These are phyloP conservation scores for Polytrichum commune DNA, from an alignment of 225 moss, liverwort and hornwort species.

Conservation along the genomic window DNA sequence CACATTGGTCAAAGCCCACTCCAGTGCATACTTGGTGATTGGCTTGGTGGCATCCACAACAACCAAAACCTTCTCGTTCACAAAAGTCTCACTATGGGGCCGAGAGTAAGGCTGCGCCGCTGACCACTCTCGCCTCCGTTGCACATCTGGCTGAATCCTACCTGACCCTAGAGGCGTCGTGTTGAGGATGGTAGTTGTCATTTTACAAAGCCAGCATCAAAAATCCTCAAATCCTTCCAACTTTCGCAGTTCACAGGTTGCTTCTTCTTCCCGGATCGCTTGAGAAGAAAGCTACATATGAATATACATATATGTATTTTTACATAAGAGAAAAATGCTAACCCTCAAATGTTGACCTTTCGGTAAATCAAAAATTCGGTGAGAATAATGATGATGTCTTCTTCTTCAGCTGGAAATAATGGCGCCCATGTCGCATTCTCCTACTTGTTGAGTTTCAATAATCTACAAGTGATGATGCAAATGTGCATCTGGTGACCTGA, in stretches of 20 bases:
- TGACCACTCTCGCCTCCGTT: conserved; percentile 19
- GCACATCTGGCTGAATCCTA: neutral
- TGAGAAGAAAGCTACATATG: no score
- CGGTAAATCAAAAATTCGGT: no score
- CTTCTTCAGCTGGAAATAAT: neutral
- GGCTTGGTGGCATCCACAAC: conserved; percentile 46
- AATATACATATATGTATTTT: no score
- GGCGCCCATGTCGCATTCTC: neutral
- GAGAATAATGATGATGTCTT: no score
- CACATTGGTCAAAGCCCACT: conserved; percentile 55
- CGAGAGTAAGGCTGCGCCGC: conserved; percentile 27
- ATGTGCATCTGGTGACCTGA: conserved; percentile 7
- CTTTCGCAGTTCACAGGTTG: neutral
- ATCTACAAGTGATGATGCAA: neutral
- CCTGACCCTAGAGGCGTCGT: neutral
- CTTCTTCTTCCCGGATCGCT: no score
- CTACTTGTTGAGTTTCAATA: neutral
- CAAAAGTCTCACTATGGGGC: conserved; percentile 30
- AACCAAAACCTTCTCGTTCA: conserved; percentile 49
- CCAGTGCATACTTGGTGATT: conserved; percentile 48
- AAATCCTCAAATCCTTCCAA: neutral
- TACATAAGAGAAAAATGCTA: no score
- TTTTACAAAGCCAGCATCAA: neutral
- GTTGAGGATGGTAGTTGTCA: neutral
- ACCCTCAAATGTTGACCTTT: no score